phyloP scores from a whole-genome alignment of 176 grass and related monocot genomes.

The Stipa capillata region DNA sequence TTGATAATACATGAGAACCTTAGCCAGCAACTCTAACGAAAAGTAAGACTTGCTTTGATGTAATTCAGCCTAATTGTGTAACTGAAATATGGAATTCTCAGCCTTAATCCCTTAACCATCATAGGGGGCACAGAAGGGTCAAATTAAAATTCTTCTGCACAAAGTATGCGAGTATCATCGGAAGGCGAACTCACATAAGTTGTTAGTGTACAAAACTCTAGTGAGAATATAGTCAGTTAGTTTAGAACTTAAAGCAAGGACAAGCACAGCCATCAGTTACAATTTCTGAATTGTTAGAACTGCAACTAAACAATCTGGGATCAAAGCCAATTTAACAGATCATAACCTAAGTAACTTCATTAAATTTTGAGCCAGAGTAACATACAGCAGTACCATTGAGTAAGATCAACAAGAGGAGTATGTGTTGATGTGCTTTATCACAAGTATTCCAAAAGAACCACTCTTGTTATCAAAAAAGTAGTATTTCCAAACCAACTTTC shows the following conservation, averaged over 20 bases:
- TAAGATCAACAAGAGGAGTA: neutral
- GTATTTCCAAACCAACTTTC: neutral
- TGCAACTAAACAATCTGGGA: neutral
- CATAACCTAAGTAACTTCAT: neutral
- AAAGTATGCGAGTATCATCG: neutral
- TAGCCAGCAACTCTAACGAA: neutral
- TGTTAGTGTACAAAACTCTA: neutral
- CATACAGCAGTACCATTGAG: neutral
- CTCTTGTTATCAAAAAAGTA: neutral
- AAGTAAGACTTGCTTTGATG: neutral
- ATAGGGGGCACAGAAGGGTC: too few relatives aligned
- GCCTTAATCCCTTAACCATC: too few relatives aligned
- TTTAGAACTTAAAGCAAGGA: neutral
- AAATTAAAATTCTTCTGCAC: neutral
- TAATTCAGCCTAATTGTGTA: neutral
- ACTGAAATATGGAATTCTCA: neutral
- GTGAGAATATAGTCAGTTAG: neutral
- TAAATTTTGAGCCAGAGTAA: neutral
- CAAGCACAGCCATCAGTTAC: neutral
- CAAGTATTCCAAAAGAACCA: conserved; percentile 2
- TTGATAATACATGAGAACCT: neutral
- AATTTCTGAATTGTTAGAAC: neutral
- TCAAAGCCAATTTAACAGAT: neutral
- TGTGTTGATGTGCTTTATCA: neutral
- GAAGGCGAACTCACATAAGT: neutral